Evolutionary conservation across 2,329 filamentous ascomycete species (phyloP).

Genomic region (Curvularia lunata): DNA sequence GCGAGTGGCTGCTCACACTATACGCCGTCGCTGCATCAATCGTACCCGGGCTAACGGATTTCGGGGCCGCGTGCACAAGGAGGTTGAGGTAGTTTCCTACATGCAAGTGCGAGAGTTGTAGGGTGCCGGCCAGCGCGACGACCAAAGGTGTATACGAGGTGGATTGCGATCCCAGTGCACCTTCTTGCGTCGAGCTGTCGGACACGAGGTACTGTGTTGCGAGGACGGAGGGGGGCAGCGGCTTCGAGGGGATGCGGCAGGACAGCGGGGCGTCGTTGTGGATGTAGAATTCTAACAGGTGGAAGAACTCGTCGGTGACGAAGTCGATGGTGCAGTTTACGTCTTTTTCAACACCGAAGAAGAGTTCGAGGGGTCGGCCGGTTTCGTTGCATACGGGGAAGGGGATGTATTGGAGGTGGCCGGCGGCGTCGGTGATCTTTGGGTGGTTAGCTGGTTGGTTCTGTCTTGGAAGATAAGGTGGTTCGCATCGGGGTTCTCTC

Average conservation of each 20-base stretch:
- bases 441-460: background rate
- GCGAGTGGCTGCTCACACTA: constrained; percentile 69
- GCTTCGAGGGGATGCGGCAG: constrained; percentile 85
- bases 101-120: constrained; percentile 85
- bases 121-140: constrained; percentile 85
- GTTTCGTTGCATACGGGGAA: constrained; percentile 94
- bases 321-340: constrained; percentile 83
- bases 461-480: background rate
- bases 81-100: constrained; percentile 90
- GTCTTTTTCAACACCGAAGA: constrained; percentile 81
- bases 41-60: constrained; percentile 65
- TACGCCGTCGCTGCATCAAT: constrained; percentile 90
- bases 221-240: constrained; percentile 56
- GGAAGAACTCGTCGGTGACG: constrained; percentile 80
- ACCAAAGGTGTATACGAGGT: constrained; percentile 76
- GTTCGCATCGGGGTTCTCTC: background rate
- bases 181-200: constrained; percentile 51
- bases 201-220: constrained; percentile 38
- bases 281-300: constrained; percentile 94
- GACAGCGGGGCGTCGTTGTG: constrained; percentile 93
- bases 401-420: constrained; percentile 89
- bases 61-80: constrained; percentile 73
- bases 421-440: constrained; percentile 73
- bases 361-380: constrained; percentile 77
- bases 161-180: constrained; percentile 43